A percentile compares a stretch with the other conserved stretches of the same genome.
Conservation (phyloP, 2,329 filamentous ascomycete genomes). For the Tolypocladium album region DNA sequence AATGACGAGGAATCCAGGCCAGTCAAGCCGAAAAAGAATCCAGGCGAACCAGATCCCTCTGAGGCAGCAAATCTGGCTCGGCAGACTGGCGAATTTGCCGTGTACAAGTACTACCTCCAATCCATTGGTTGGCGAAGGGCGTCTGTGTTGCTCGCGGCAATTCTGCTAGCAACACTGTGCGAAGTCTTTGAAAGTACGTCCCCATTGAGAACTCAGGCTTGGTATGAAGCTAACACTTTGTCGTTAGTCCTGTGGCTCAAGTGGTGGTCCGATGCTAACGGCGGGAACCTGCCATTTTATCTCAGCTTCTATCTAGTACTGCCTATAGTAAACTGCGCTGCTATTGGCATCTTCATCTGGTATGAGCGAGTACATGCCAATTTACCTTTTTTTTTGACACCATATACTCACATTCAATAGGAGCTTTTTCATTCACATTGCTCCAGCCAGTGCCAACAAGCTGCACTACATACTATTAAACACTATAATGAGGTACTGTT, state of each 20-base stretch:
- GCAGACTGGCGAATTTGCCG: slow-evolving; percentile 3
- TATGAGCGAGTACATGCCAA: neutral
- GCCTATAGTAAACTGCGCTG: neutral
- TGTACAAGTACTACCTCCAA: slow-evolving; percentile 5
- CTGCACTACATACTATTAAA: neutral
- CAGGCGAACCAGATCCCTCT: neutral
- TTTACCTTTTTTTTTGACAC: no score
- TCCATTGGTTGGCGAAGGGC: neutral
- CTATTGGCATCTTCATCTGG: neutral
- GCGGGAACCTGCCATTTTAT: neutral
- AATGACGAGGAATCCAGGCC: neutral
- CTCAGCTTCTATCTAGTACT: neutral
- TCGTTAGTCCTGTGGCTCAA: neutral
- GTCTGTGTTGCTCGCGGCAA: neutral
- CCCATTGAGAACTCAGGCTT: neutral
- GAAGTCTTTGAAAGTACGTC: neutral
- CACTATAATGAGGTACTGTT: neutral
- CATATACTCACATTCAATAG: neutral
- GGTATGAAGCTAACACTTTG: neutral
- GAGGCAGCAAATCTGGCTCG: neutral
- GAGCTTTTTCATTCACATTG: neutral
- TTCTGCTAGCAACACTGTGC: neutral
- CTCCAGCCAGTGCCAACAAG: neutral
- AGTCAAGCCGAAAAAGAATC: neutral
- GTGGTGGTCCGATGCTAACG: neutral